Evolutionary conservation across 345 rosid species (phyloP).

Genomic region (Acer saccharum): DNA sequence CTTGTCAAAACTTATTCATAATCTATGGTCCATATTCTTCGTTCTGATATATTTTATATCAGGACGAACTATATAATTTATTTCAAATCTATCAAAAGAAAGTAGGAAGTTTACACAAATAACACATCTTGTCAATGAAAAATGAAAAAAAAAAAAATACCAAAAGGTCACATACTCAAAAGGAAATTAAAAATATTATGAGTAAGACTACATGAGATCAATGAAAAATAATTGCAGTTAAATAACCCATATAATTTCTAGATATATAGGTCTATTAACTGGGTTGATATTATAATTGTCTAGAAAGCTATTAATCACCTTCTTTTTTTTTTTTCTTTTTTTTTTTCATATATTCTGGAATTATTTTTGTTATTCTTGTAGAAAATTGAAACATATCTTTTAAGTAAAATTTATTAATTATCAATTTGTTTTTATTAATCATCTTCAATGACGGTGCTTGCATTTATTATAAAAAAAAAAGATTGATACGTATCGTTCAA

Average conservation of each 20-base stretch:
- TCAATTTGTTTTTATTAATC: no score
- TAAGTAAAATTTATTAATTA: no score
- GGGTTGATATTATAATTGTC: no score
- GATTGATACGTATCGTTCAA: not conserved
- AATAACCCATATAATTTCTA: no score
- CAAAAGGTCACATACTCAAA: not conserved
- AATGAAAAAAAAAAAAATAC: not conserved
- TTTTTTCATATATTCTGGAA: not conserved
- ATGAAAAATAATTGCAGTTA: not conserved
- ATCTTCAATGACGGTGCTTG: not conserved
- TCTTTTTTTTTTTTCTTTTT: no score
- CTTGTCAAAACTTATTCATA: no score
- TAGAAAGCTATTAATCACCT: not conserved
- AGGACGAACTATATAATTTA: no score
- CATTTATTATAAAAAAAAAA: not conserved
- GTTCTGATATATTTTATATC: no score
- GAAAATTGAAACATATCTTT: not conserved
- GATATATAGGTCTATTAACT: no score
- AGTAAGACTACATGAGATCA: not conserved
- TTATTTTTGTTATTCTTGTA: not conserved
- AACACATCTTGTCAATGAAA: not conserved
- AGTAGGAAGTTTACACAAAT: no score
- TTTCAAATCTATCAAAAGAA: not conserved
- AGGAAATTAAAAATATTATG: not conserved
- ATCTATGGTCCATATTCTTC: no score